These are phyloP conservation scores for Candida orba DNA, from an alignment of 805 yeast genomes.

Conservation along the genomic window DNA sequence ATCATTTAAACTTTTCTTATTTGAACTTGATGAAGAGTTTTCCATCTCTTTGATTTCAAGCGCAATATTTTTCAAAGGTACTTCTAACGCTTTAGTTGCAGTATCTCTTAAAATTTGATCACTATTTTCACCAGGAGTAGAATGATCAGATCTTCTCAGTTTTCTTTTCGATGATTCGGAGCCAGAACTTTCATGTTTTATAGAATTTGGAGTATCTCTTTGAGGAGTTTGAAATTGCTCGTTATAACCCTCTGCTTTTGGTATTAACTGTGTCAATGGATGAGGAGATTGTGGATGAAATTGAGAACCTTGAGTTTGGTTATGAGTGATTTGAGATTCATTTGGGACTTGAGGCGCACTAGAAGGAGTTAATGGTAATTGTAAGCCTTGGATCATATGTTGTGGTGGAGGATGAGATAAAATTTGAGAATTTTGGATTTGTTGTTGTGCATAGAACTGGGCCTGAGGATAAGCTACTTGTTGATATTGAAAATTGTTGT, in stretches of 20 bases:
- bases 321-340: constrained; percentile 3
- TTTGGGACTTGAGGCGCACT: constrained; percentile 8
- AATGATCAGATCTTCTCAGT: constrained; percentile 21
- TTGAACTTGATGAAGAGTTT: constrained; percentile 6
- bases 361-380: constrained; percentile 7
- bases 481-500: constrained; percentile 11
- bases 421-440: constrained; percentile 6
- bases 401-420: background rate
- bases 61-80: constrained; percentile 38
- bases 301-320: constrained; percentile 3
- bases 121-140: constrained; percentile 26
- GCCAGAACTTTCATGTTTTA: constrained; percentile 12
- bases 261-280: constrained; percentile 4
- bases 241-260: constrained; percentile 2
- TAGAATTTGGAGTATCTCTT: constrained; percentile 9
- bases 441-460: constrained; percentile 8
- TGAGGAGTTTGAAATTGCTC: constrained; percentile 21
- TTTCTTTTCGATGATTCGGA: constrained; percentile 17
- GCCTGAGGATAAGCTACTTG: constrained; percentile 11
- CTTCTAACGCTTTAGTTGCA: constrained; percentile 24
- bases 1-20: background rate
- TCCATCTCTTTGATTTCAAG: constrained; percentile 38
- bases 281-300: background rate
- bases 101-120: constrained; percentile 31
- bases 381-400: constrained; percentile 4